Base-by-base conservation (phyloP, 2,329 filamentous ascomycete species). In the Chaetomiaceae sp. region DNA sequence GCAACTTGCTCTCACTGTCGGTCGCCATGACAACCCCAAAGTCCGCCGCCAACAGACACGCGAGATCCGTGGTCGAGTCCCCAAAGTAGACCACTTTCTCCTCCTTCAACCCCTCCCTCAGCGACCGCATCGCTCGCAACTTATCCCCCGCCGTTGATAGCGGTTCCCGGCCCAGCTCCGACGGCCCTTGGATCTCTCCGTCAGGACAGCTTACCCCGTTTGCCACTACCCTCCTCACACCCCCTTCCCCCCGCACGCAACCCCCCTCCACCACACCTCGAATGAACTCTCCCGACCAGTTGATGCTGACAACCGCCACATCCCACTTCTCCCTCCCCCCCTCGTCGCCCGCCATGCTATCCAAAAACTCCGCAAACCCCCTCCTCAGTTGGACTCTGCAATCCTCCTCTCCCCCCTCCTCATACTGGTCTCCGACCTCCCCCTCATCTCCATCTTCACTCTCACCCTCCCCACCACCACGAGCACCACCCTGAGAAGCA, bases 31-130 rank as follows among this genome's bases (percentile, higher is more conserved):
- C 68, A 18, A 79, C 61, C 4, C 75, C 77, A 27, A 52, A 38
- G 6, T 63, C 61, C 2, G 59, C 61, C 18, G 60, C 57, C 4
- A 77, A 53, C 30, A 81, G 60, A 48, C 76, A 80, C 56, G 73
- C 70, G 46, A 80, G 60, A 57, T 81, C 77, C 2, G 76, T 79
- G 2, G 68, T 68, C 22, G 76, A 78, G 58, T 81, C 77, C 7
- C 77, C 77, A 58, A 79, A 71, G 61, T 80, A 81, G n/a, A 76
- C 58, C n/a, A 65, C 58, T 6, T 49, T 58, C 56, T 45, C 53
- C 45, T 38, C 41, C 17, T 36, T 36, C 22, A 48, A 9, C 10
- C 40, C 32, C n/a, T 35, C 19, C n/a, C 14, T 36, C 41, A 54
- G n/a, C 15, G 10, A 41, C 36, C 34, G 33, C 48, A 54, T 49